Evolutionary conservation across 208 protist genomes (phyloP).

Genomic region (Trypanosoma theileri): DNA sequence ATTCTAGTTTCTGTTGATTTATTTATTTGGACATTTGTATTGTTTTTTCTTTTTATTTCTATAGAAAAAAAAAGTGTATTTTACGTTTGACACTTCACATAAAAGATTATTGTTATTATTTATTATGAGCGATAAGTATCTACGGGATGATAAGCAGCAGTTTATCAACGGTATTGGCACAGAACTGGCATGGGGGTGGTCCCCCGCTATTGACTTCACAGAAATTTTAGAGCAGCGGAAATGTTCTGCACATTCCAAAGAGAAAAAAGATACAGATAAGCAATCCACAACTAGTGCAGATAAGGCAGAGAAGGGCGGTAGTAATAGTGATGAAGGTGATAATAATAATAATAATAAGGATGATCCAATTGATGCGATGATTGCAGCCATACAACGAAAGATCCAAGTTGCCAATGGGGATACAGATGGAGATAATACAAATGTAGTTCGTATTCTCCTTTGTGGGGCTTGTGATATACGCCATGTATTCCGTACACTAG

Average conservation of each 20-base stretch:
- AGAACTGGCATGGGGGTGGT: constrained; percentile 89
- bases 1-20: background rate
- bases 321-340: background rate
- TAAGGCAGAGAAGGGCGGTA: background rate
- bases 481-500: constrained; percentile 81
- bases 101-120: constrained; percentile 11
- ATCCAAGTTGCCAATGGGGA: background rate
- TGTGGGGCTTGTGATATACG: constrained; percentile 79
- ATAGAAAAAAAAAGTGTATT: background rate
- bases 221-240: constrained; percentile 39
- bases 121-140: constrained; percentile 87
- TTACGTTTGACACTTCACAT: background rate
- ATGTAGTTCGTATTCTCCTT: constrained; percentile 58
- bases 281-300: too few relatives aligned
- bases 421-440: background rate
- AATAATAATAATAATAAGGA: background rate
- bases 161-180: constrained; percentile 85
- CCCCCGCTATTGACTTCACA: constrained; percentile 78
- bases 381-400: constrained; percentile 28
- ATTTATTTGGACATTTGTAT: background rate
- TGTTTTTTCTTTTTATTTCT: constrained; percentile 10
- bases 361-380: constrained; percentile 42
- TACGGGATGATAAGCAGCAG: constrained; percentile 72
- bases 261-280: background rate
- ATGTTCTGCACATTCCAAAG: background rate